Evolutionary conservation across 257 asterid genomes (phyloP).

Genomic region (Lavandula angustifolia): DNA sequence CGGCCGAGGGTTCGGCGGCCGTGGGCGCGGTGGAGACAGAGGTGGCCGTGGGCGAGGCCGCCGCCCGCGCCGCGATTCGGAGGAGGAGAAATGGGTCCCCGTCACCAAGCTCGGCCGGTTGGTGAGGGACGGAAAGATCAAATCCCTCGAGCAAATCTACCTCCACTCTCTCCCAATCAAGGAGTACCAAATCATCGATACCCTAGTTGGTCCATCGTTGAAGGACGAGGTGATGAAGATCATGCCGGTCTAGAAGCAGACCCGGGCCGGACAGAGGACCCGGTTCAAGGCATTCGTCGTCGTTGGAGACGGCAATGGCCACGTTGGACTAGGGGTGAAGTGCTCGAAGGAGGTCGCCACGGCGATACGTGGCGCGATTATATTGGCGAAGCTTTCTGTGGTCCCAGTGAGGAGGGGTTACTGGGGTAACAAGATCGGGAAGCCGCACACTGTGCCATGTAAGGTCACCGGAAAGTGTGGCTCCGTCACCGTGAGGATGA

Average conservation of each 20-base stretch:
- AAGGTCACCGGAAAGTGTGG: constrained; percentile 90
- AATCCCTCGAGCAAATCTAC: constrained; percentile 36
- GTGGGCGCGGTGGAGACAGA: constrained; percentile 58
- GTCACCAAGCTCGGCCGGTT: constrained; percentile 37
- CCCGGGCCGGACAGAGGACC: constrained; percentile 78
- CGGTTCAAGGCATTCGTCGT: constrained; percentile 81
- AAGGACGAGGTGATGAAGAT: constrained; percentile 53
- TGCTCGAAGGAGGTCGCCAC: constrained; percentile 75
- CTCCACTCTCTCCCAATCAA: constrained; percentile 73
- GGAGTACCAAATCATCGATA: constrained; percentile 69
- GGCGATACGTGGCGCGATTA: constrained; percentile 54
- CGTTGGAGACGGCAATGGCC: constrained; percentile 67
- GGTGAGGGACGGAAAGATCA: constrained; percentile 34
- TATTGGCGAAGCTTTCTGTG: constrained; percentile 29
- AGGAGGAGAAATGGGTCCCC: constrained; percentile 52
- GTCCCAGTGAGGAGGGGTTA: constrained; percentile 59
- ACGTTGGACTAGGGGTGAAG: constrained; percentile 66
- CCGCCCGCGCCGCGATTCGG: constrained; percentile 64
- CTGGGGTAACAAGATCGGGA: constrained; percentile 83
- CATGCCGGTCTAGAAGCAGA: constrained; percentile 80
- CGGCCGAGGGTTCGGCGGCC: constrained; percentile 63
- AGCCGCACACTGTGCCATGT: constrained; percentile 83
- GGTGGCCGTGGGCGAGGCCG: constrained; percentile 69
- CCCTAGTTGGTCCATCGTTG: constrained; percentile 33
- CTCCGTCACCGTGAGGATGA: constrained; percentile 76